phyloP scores from a whole-genome alignment of 2,329 filamentous ascomycete species.

The Trichoderma sp. region DNA sequence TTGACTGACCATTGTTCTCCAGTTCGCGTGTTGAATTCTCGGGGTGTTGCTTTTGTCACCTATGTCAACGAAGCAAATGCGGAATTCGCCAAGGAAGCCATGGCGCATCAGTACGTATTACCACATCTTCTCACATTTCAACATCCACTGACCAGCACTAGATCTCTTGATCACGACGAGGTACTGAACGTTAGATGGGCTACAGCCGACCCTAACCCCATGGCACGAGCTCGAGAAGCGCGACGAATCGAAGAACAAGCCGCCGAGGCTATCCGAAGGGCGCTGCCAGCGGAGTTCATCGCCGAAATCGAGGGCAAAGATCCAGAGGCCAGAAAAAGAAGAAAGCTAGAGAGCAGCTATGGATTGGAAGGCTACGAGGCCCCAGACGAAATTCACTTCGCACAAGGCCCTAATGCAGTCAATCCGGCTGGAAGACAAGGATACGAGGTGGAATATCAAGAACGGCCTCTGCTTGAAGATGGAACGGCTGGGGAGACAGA shows the following conservation, averaged over 20 bases:
- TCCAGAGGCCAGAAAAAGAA: slow-evolving; percentile 79
- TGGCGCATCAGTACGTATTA: slow-evolving; percentile 71
- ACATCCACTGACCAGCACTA: background rate
- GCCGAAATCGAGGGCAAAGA: slow-evolving; percentile 92
- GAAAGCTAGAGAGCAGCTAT: slow-evolving; percentile 86
- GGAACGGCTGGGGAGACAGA: slow-evolving; percentile 47
- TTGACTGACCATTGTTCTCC: background rate
- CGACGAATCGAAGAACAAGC: slow-evolving; percentile 90
- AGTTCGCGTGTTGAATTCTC: slow-evolving; percentile 77
- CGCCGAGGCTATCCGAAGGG: slow-evolving; percentile 84
- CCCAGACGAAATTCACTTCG: slow-evolving; percentile 91
- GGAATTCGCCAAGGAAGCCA: slow-evolving; percentile 90
- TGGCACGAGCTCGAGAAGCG: slow-evolving; percentile 89
- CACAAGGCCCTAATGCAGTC: slow-evolving; percentile 67
- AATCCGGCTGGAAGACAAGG: slow-evolving; percentile 58
- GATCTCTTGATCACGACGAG: slow-evolving; percentile 80
- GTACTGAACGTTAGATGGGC: slow-evolving; percentile 96
- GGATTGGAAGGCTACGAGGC: slow-evolving; percentile 90
- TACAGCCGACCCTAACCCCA: slow-evolving; percentile 91
- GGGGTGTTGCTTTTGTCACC: slow-evolving; percentile 93
- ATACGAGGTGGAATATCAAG: slow-evolving; percentile 62
- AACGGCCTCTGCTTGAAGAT: slow-evolving; percentile 56
- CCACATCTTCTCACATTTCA: background rate
- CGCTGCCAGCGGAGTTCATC: slow-evolving; percentile 84
- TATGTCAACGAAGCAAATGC: slow-evolving; percentile 88